These are phyloP conservation scores for Phytophthora rubi DNA, from an alignment of 352 stramenopile genomes.

Conservation along the genomic window DNA sequence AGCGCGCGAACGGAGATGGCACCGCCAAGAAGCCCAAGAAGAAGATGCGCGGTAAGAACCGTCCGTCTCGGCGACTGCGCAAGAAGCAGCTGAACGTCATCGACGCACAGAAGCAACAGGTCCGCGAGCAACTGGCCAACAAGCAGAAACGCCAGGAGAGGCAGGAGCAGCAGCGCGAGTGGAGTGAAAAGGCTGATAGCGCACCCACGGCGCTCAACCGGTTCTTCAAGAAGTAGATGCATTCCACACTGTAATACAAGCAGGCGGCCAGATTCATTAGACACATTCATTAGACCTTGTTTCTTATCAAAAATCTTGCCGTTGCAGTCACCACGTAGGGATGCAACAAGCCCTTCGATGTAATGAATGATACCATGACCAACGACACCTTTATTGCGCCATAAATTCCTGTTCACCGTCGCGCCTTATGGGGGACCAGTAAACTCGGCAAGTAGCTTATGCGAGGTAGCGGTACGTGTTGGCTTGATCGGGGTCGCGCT, in stretches of 20 bases:
- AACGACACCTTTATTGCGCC: constrained; percentile 36
- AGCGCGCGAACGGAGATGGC: constrained; percentile 76
- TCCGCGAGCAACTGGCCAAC: constrained; percentile 84
- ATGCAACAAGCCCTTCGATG: not conserved
- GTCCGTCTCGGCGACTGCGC: constrained; percentile 95
- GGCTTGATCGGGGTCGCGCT: constrained; percentile 95
- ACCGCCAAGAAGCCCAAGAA: constrained; percentile 86
- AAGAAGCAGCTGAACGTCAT: constrained; percentile 99
- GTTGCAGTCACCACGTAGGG: no score
- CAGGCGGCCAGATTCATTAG: constrained; percentile 28
- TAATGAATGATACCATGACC: constrained; percentile 18
- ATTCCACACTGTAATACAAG: constrained; percentile 38
- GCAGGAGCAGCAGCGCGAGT: constrained; percentile 78
- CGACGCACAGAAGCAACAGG: constrained; percentile 93
- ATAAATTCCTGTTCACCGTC: constrained; percentile 26
- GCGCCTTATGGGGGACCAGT: constrained; percentile 10
- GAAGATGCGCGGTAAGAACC: constrained; percentile 98
- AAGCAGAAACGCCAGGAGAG: constrained; percentile 80
- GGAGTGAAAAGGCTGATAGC: constrained; percentile 77
- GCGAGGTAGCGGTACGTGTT: constrained; percentile 97
- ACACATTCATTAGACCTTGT: constrained; percentile 14
- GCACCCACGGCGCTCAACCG: constrained; percentile 84
- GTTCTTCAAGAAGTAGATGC: constrained; percentile 88
- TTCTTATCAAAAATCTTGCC: not conserved
- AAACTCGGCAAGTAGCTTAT: constrained; percentile 49